Conservation (phyloP, 495 filamentous ascomycete species). For the Penicillium cinerascens region DNA sequence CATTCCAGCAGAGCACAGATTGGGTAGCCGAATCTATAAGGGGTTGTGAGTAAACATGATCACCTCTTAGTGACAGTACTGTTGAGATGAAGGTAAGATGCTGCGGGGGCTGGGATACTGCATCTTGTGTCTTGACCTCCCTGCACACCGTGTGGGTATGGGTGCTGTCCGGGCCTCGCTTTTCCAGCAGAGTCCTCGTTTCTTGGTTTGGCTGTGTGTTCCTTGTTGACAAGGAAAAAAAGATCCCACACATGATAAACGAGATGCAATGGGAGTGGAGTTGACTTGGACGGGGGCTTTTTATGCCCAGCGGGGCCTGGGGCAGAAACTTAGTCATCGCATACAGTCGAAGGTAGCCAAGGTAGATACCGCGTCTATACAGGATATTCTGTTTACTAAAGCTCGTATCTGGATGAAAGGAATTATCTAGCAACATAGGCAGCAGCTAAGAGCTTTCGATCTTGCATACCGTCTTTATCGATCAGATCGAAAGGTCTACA, state of each 20-base stretch:
- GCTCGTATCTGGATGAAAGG: not conserved
- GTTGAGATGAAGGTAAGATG: constrained; percentile 70
- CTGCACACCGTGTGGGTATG: constrained; percentile 30
- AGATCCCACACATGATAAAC: constrained; percentile 62
- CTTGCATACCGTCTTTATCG: not conserved
- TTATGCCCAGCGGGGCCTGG: constrained; percentile 14
- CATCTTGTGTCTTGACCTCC: constrained; percentile 18
- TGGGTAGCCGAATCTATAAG: constrained; percentile 55
- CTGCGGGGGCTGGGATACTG: constrained; percentile 21
- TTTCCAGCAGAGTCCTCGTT: constrained; percentile 40
- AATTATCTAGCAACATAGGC: no score
- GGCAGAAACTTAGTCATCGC: constrained; percentile 18
- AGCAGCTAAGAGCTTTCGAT: not conserved
- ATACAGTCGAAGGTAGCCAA: not conserved
- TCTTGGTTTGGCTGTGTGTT: constrained; percentile 36
- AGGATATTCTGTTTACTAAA: not conserved
- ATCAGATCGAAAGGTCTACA: not conserved
- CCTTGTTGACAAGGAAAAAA: constrained; percentile 45
- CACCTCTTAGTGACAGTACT: constrained; percentile 80
- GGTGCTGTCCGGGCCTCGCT: constrained; percentile 56
- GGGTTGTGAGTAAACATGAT: constrained; percentile 68
- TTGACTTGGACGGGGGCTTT: constrained; percentile 5
- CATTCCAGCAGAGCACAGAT: constrained; percentile 93
- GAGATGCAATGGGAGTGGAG: not conserved
- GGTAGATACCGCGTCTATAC: not conserved